Evolutionary conservation across 345 rosid genomes (phyloP).

Genomic region (Euphorbia pulcherrima): DNA sequence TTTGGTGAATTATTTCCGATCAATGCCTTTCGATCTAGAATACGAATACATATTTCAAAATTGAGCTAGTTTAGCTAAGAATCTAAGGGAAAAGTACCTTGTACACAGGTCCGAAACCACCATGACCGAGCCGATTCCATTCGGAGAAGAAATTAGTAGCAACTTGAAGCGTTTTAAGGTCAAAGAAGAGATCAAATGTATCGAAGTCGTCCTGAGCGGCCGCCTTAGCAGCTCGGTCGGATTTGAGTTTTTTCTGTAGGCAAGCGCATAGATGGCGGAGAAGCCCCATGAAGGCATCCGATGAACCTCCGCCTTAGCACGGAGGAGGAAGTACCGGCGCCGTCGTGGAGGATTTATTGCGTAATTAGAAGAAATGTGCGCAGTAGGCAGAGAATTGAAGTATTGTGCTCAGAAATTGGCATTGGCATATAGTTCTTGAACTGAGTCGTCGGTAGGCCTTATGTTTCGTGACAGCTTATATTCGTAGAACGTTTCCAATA

Average conservation of each 20-base stretch:
- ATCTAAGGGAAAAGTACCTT: slow-evolving; percentile 34
- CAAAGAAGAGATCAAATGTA: slow-evolving; percentile 51
- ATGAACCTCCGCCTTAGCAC: neutral
- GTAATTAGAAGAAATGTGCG: neutral
- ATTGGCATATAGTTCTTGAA: neutral
- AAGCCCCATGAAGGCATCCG: slow-evolving; percentile 30
- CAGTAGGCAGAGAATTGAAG: neutral
- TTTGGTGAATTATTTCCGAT: neutral
- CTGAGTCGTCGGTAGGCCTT: neutral
- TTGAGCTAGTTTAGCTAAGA: neutral
- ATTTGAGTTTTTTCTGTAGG: slow-evolving; percentile 19
- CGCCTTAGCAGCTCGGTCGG: slow-evolving; percentile 14
- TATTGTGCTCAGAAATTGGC: neutral
- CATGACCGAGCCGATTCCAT: slow-evolving; percentile 69
- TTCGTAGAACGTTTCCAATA: too few relatives aligned
- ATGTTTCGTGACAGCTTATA: neutral
- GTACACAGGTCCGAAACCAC: slow-evolving; percentile 92
- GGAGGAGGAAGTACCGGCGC: neutral
- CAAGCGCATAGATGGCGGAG: slow-evolving; percentile 26
- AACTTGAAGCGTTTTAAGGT: slow-evolving; percentile 51
- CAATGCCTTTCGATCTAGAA: neutral
- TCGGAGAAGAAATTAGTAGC: slow-evolving; percentile 83
- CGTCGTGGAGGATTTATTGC: neutral
- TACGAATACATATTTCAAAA: neutral
- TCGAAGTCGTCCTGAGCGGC: slow-evolving; percentile 23